Base-by-base conservation (phyloP, 2,329 filamentous ascomycete species). In the Falciphora oryzae region DNA sequence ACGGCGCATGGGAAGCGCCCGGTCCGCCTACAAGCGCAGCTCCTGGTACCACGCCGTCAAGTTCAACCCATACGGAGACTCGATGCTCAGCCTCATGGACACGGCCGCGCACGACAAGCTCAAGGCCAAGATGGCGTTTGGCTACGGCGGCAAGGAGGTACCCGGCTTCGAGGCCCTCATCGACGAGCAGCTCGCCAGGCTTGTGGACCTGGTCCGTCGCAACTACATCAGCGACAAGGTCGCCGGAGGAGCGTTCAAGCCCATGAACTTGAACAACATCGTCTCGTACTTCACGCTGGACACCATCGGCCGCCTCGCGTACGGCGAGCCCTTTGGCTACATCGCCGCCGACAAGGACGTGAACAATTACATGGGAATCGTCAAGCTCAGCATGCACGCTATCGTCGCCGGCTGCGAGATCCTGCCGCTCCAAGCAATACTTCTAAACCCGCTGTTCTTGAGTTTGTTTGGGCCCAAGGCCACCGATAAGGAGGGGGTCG, bases 211-310 rank as follows among this genome's bases (percentile, higher is more conserved):
- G 31, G 64, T 73, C 35, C 64, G 65, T 31, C 58, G 28, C 5
- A 70, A 70, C 59, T 70, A 73, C 57, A 61, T 67, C 29, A 67
- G 57, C 35, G 22, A 29, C 28, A n/a, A 13, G 14, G 27, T 6
- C 14, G 11, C 31, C 35, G 58, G 57, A 16, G n/a, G 29, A 35
- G 7, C 28, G 16, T 27, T 64, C 18, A 35, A 16, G 63, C 69
- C 76, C 22, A 73, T 82, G 68, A 80, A 85, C 67, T 70, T 84
- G 44, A 77, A 77, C 25, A 70, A 72, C 7, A 76, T 79, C 58
- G 75, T 78, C 1, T 78, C 80, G 50, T 83, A 76, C 73, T 79
- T 84, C 63, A 81, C 81, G 0, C 72, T 83, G 5, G 83, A 85
- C 66, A 77, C 82, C 27, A 81, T 85, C 66, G 80, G 77, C 53